Conservation (phyloP, 805 yeast species). For the Yarrowia sp. region DNA sequence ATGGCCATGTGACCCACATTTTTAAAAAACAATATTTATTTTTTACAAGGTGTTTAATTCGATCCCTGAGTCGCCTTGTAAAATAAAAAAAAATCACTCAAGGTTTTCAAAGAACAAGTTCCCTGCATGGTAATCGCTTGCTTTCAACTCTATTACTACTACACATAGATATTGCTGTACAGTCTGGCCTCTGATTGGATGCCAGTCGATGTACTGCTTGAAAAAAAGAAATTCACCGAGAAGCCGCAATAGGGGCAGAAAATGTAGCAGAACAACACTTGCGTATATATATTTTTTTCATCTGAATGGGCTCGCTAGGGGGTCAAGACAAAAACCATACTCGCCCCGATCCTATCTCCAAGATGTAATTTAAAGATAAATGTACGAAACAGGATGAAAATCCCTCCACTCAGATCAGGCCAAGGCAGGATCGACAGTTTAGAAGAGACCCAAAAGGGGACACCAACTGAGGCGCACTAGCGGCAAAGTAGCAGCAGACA, state of each 20-base stretch:
- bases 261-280: too few relatives aligned
- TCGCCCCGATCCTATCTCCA: not conserved
- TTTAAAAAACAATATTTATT: not conserved
- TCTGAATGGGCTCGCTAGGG: too few relatives aligned
- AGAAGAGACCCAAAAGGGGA: not conserved
- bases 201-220: not conserved
- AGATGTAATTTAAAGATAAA: not conserved
- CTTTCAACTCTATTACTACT: not conserved
- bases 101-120: not conserved
- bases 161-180: not conserved
- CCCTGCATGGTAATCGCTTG: conserved; percentile 14
- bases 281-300: too few relatives aligned
- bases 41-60: not conserved
- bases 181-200: not conserved
- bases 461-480: not conserved
- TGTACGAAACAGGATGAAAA: not conserved
- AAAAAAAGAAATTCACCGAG: not conserved
- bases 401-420: not conserved
- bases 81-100: not conserved
- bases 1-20: not conserved
- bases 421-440: conserved; percentile 10
- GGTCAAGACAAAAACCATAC: not conserved
- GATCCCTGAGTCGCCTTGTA: not conserved
- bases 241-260: not conserved
- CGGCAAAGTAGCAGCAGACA: not conserved